Evolutionary conservation across 129 eudicot species (phyloP).

Genomic region (Tanacetum coccineum): DNA sequence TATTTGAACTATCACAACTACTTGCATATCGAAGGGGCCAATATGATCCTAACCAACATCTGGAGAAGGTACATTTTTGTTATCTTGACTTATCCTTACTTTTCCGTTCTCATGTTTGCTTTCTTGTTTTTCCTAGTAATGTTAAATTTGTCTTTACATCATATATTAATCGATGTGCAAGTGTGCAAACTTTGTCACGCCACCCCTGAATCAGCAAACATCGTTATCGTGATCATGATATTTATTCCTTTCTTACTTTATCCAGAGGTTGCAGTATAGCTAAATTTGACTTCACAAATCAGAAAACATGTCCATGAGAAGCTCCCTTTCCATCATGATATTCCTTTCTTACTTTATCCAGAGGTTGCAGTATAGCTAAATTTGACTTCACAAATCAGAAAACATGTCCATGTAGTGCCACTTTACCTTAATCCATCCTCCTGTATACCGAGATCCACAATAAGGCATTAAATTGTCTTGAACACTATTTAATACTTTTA

Average conservation of each 20-base stretch:
- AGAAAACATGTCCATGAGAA: too few relatives aligned
- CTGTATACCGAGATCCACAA: too few relatives aligned
- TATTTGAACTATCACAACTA: conserved; percentile 89
- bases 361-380: too few relatives aligned
- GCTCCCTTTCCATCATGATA: too few relatives aligned
- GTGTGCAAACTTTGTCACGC: too few relatives aligned
- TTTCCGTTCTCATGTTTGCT: neutral
- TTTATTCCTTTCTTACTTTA: neutral
- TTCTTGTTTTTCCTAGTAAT: neutral
- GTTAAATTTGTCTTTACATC: neutral
- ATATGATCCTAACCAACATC: conserved; percentile 89
- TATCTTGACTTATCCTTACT: conserved; percentile 1
- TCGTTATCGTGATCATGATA: neutral
- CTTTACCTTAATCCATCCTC: too few relatives aligned
- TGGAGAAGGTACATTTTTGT: conserved; percentile 64
- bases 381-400: too few relatives aligned
- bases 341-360: too few relatives aligned
- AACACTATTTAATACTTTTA: too few relatives aligned
- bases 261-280: neutral
- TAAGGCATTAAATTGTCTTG: too few relatives aligned
- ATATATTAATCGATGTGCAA: neutral
- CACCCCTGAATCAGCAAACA: neutral
- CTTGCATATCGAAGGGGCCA: conserved; percentile 98
- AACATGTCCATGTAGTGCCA: too few relatives aligned
- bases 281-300: too few relatives aligned